Base-by-base conservation (phyloP, 2,329 filamentous ascomycete species). In the Cordyceps tenuipes region DNA sequence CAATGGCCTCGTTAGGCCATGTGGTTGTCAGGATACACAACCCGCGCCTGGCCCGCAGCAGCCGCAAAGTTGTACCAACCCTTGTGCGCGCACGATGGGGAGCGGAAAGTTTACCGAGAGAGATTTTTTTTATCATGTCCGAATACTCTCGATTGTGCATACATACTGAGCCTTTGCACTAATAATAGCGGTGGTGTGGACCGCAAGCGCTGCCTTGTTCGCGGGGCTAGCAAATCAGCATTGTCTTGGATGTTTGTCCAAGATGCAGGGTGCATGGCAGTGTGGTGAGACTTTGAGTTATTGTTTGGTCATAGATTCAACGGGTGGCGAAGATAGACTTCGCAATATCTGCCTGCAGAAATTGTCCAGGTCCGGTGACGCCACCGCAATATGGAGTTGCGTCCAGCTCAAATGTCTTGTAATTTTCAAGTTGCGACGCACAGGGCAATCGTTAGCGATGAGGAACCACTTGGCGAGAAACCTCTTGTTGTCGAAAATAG, bases 401-500 rank as follows among this genome's bases (percentile, higher is more conserved):
- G 44, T 8, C 44, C 44, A 47, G 43, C 43, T 46, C 43, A 21
- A 19, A 46, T 46, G 17, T 21, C 34, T 36, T 36, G 34, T 36
- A 10, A 10, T 36, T 36, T 46, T 8, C n/a, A 46, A 21, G 43
- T 21, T 46, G 43, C 19, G n/a, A n/a, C 10, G 15, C 23, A 29
- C 26, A 39, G 19, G 41, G 10, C 15, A 23, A 21, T 46, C 29
- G 29, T 29, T 29, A 29, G 29, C 29, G 21, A 43, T n/a, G 31
- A 29, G 46, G 21, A 17, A 34, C 26, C 34, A 34, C 34, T 36
- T 26, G 10, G 39, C 36, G 44, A 58, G 46, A 46, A 52, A 13
- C 21, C 54, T 6, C 39, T 43, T n/a, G n/a, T 29, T 7, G 21
- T 49, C 49, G 54, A 57, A 57, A 57, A 57, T 31, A 57, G 55